phyloP scores from a whole-genome alignment of 2,329 filamentous ascomycete genomes.

The Aschersonia sp. region DNA sequence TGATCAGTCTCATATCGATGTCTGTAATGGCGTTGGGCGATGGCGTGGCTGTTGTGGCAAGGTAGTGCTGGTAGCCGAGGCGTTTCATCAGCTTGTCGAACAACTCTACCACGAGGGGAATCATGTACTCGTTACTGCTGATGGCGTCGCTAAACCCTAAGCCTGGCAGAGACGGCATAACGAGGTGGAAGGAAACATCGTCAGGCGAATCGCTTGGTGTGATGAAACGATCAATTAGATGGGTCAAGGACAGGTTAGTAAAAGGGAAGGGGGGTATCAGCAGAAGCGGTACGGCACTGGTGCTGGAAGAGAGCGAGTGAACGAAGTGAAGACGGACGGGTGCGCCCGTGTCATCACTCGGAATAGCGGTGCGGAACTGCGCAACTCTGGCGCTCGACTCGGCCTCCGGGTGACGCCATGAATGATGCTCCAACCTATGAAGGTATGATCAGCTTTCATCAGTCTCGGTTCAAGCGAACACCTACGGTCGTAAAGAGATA shows the following conservation, averaged over 20 bases:
- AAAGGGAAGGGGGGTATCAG: slow-evolving; percentile 53
- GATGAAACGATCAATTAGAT: slow-evolving; percentile 39
- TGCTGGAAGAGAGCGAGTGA: slow-evolving; percentile 38
- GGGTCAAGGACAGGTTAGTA: slow-evolving; percentile 44
- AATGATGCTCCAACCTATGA: slow-evolving; percentile 52
- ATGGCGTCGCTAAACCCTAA: slow-evolving; percentile 54
- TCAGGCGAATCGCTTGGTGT: slow-evolving; percentile 30
- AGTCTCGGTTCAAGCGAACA: not conserved
- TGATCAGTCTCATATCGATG: slow-evolving; percentile 36
- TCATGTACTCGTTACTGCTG: slow-evolving; percentile 30
- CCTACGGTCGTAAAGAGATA: not conserved
- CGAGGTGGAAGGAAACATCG: slow-evolving; percentile 46
- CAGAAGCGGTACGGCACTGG: slow-evolving; percentile 45
- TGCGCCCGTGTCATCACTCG: slow-evolving; percentile 21
- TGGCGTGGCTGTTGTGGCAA: slow-evolving; percentile 39
- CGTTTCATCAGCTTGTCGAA: slow-evolving; percentile 45
- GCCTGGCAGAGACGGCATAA: slow-evolving; percentile 51
- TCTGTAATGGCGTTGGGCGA: slow-evolving; percentile 27
- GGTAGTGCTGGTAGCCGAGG: slow-evolving; percentile 43
- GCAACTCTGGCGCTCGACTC: slow-evolving; percentile 43
- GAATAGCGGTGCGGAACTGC: slow-evolving; percentile 47
- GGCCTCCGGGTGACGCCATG: slow-evolving; percentile 46
- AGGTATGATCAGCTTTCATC: not conserved
- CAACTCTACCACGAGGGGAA: slow-evolving; percentile 37
- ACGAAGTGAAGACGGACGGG: slow-evolving; percentile 49